Evolutionary conservation across 129 eudicot species (phyloP), one percentile per base, ranked within the genome.

Genomic region (Gnaphalium uliginosum): DNA sequence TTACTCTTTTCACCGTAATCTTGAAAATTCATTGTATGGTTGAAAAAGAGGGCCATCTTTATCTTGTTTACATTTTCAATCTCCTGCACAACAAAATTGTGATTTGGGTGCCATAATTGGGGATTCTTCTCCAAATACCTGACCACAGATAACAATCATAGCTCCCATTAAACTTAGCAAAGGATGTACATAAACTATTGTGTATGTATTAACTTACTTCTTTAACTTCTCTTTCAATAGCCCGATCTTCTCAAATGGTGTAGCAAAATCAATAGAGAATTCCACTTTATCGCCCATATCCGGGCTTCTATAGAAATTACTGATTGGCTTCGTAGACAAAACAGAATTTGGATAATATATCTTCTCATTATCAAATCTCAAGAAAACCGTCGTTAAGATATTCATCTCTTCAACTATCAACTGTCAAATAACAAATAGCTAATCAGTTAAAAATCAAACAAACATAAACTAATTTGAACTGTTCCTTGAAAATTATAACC

Each of bases 381-480:
- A 77, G 81, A 93, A 90, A 41, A 93, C 91, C 8, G 98, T 93
- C 7, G 87, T 85, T 35, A 93, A 81, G 77, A 93, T 88, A 74
- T 93, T 90, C 98, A 93, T 93, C 86, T 90, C 98, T 65, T 93
- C 98, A 48, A 93, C 98, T 19, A 90, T 76, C 96, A 93, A 74
- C 96, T 93, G 89, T 32, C 69, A 65, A 66, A 66, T 79, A 68
- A 72, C 25, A 56, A 8, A 29, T 43, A 41, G 48, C 11, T 67
- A 59, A 68, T 53, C n/a, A 64, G 54, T 53, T 62, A 22, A 71
- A 27, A 7, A 70, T 19, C 72, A 17, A 29, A 73, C 5, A 35
- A 23, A 68, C 22, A 4, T 17, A 14, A 69, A 41, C 22, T 67
- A 48, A 72, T 24, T 32, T 9, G 46, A 57, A 19, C 6, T 13